phyloP scores from a whole-genome alignment of 306 rosid species.

The Cucumis melo region DNA sequence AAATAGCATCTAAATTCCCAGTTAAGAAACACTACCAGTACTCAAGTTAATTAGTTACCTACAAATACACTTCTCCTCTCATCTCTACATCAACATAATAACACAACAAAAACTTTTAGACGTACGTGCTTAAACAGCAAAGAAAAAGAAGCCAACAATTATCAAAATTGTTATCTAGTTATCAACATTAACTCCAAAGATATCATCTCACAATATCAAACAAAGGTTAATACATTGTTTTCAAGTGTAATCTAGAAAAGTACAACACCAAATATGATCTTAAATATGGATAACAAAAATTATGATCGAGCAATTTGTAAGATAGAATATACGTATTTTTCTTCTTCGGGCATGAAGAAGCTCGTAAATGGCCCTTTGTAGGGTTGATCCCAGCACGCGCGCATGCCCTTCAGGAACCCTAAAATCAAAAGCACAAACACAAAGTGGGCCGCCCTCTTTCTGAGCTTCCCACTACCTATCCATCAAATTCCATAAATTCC shows the following conservation, averaged over 20 bases:
- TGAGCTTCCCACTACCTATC: slow-evolving; percentile 1
- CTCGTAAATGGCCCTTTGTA: background rate
- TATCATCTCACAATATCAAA: too few relatives aligned
- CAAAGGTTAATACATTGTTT: too few relatives aligned
- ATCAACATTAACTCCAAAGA: too few relatives aligned
- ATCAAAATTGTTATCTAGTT: too few relatives aligned
- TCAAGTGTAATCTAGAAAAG: too few relatives aligned
- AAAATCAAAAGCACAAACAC: background rate
- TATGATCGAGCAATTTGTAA: too few relatives aligned
- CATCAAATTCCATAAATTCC: background rate
- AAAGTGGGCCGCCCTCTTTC: background rate
- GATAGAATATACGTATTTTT: too few relatives aligned
- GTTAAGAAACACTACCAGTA: background rate
- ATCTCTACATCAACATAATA: background rate
- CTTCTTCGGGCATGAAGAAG: too few relatives aligned
- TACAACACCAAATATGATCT: too few relatives aligned
- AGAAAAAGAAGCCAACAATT: background rate
- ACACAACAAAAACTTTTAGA: background rate
- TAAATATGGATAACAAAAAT: too few relatives aligned
- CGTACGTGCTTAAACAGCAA: background rate
- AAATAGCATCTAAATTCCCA: background rate
- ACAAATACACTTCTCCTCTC: background rate
- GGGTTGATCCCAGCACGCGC: background rate
- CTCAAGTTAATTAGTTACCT: background rate
- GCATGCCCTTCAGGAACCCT: slow-evolving; percentile 3